A percentile compares a stretch with the other conserved stretches of the same genome.
phyloP scores from a whole-genome alignment of 2,329 filamentous ascomycete species.

The Monosporascus sp. region DNA sequence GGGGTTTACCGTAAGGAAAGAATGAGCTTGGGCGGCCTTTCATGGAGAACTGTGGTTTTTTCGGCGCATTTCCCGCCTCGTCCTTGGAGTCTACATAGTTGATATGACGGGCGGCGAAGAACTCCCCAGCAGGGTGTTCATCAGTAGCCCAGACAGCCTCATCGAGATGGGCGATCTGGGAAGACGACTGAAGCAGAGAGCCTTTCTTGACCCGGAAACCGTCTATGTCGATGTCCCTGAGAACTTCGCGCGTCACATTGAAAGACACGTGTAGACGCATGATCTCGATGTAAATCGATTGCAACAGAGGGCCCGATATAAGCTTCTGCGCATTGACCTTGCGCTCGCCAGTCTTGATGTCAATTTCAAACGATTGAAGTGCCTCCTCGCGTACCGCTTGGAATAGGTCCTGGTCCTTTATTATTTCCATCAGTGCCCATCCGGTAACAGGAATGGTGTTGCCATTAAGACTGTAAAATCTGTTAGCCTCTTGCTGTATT shows the following conservation, averaged over 20 bases:
- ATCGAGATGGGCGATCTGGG: not conserved
- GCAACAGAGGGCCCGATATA: slow-evolving; percentile 4
- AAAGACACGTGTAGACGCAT: slow-evolving; percentile 10
- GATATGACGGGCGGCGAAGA: not conserved
- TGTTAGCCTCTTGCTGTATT: not conserved
- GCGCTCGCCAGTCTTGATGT: not conserved
- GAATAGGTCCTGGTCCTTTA: slow-evolving; percentile 3
- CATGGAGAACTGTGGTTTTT: too few species aligned
- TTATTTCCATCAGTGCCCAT: slow-evolving; percentile 13
- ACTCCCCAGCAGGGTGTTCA: not conserved
- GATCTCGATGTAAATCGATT: slow-evolving; percentile 10
- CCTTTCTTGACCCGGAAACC: slow-evolving; percentile 4
- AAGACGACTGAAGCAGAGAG: slow-evolving; percentile 8
- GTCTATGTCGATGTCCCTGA: not conserved
- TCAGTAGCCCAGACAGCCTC: not conserved
- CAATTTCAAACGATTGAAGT: not conserved
- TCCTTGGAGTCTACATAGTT: not conserved
- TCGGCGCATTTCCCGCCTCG: too few species aligned
- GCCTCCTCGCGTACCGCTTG: not conserved
- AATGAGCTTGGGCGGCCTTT: too few species aligned
- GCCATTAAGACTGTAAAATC: not conserved
- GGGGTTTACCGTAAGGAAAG: too few species aligned
- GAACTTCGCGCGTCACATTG: slow-evolving; percentile 7
- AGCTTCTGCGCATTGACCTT: slow-evolving; percentile 4
- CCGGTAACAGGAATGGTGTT: slow-evolving; percentile 7